phyloP scores from a whole-genome alignment of 305 asterid species.

The Coffea humblotiana region DNA sequence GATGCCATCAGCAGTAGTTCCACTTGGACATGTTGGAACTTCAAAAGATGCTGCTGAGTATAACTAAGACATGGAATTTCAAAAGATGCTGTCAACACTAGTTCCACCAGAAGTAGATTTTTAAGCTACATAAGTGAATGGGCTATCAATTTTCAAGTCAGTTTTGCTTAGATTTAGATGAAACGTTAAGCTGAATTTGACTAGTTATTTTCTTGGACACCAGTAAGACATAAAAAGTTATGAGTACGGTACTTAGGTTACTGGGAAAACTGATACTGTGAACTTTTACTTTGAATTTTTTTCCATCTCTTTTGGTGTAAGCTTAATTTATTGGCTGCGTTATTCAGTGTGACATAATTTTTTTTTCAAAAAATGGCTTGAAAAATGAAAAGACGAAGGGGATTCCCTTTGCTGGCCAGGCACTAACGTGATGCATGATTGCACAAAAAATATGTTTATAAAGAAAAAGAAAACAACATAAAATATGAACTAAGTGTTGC shows the following conservation, averaged over 20 bases:
- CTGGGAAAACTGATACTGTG: not conserved
- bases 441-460: too few species aligned
- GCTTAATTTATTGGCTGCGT: not conserved
- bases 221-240: not conserved
- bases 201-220: not conserved
- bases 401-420: not conserved
- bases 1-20: too few species aligned
- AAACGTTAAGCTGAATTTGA: not conserved
- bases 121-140: not conserved
- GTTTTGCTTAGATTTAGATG: not conserved
- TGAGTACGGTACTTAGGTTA: not conserved
- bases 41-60: not conserved
- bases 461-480: too few species aligned
- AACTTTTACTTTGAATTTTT: not conserved
- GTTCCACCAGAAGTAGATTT: not conserved
- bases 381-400: not conserved
- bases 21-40: too few species aligned
- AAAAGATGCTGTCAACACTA: not conserved
- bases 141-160: not conserved
- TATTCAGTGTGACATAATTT: not conserved
- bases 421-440: too few species aligned
- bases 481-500: not conserved
- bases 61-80: not conserved
- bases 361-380: not conserved
- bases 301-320: not conserved